These are phyloP conservation scores for Suillus tomentosus DNA, from an alignment of 768 basidiomycete genomes.

Conservation along the genomic window DNA sequence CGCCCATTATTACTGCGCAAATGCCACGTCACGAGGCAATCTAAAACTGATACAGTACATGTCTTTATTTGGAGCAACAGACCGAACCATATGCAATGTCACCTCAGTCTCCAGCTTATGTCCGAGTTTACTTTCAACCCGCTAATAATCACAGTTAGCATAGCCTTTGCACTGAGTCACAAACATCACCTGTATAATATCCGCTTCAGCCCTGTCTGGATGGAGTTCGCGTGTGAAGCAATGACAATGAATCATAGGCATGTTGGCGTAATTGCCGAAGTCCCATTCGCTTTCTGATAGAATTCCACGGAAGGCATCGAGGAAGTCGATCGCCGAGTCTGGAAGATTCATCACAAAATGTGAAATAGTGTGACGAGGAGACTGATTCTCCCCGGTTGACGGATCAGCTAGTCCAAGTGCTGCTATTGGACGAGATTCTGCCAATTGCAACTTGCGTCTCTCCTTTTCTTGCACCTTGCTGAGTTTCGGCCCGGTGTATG, in stretches of 20 bases:
- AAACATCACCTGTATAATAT: conserved; percentile 72
- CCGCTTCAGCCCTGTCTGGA: conserved; percentile 60
- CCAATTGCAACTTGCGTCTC: conserved; percentile 33
- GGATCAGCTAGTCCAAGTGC: conserved; percentile 9
- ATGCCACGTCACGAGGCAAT: conserved; percentile 52
- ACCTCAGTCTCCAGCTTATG: conserved; percentile 50
- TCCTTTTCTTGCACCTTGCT: conserved; percentile 41
- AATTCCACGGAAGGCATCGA: conserved; percentile 85
- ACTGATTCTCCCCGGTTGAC: conserved; percentile 19
- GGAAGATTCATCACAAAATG: conserved; percentile 99
- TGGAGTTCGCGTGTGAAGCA: conserved; percentile 92
- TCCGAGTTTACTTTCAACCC: conserved; percentile 70
- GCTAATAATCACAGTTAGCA: conserved; percentile 44
- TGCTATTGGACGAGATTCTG: conserved; percentile 2
- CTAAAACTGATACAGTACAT: conserved; percentile 97
- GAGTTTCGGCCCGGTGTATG: conserved; percentile 47
- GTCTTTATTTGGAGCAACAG: conserved; percentile 93
- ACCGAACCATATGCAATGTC: conserved; percentile 76
- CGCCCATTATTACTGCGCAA: conserved; percentile 20
- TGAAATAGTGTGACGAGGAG: conserved; percentile 57
- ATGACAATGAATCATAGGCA: conserved; percentile 95
- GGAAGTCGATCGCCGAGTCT: conserved; percentile 85
- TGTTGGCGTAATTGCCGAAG: conserved; percentile 45
- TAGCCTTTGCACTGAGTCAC: conserved; percentile 10
- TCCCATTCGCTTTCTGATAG: conserved; percentile 40